Base-by-base conservation (phyloP, 768 basidiomycete species). In the Leucocoprinus sp. region DNA sequence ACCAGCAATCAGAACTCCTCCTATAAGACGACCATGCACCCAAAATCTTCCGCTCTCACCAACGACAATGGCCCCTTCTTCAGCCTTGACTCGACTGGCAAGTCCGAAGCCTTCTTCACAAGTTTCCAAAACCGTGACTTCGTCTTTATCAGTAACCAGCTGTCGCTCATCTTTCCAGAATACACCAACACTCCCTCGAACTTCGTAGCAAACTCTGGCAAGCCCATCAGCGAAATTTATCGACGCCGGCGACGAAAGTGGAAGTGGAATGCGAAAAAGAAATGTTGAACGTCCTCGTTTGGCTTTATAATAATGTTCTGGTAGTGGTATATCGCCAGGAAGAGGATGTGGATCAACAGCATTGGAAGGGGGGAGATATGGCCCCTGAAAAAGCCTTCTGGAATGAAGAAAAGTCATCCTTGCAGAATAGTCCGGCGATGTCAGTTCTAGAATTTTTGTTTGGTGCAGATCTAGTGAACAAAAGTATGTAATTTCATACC, bases 21-120 rank as follows among this genome's bases (percentile, higher is more conserved):
- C 82, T 18, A 84, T 63, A 14, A 92, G 57, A 43, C 65, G 74
- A 1, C 76, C 87, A 55, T 84, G 82, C 36, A 76, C 74, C 80
- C 84, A 87, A 23, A 92, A 70, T 60, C 83, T 88, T 4, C 88
- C 89, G 52, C 74, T 76, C 57, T 92, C 88, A 0, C 80, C 84
- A 19, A 91, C 75, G 7, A 75, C 70, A 2, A 83, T 74, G 5
- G 68, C 52, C 2, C 41, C 77, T 50, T 83, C 78, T 1, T 78
- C 76, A 18, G 70, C 68, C 1, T 56, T 62, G 49, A 27, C 22
- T 7, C 23, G 19, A 23, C 45, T 35, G 5, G 15, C 42, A 8
- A 22, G 28, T 17, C 38, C 46, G 41, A 65, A 50, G n/a, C 54
- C 53, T 22, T 68, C 63, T 24, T 60, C 53, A 38, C 54, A 71